These are phyloP conservation scores for Basipetospora chlamydospora DNA, from an alignment of 2,329 filamentous ascomycete species.

Conservation along the genomic window DNA sequence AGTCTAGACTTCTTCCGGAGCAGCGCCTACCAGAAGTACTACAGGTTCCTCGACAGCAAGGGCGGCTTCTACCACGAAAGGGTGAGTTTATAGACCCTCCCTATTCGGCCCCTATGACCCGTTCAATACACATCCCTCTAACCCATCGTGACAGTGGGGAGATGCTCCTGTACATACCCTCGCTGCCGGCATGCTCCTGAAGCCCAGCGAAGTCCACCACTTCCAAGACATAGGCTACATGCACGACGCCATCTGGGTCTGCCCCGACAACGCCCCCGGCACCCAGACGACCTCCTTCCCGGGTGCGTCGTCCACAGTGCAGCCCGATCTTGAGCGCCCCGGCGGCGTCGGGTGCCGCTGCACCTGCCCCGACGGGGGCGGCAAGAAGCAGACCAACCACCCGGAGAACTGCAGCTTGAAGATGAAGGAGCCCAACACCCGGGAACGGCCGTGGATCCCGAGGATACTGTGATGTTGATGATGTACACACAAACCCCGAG, in stretches of 20 bases:
- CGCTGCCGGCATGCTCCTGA: constrained; percentile 25
- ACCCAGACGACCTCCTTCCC: constrained; percentile 19
- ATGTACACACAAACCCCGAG: too few species aligned
- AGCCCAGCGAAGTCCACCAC: constrained; percentile 25
- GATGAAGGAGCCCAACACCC: constrained; percentile 9
- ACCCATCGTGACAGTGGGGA: too few species aligned
- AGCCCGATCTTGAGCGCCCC: constrained; percentile 14
- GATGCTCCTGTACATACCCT: constrained; percentile 29
- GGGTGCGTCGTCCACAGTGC: constrained; percentile 14
- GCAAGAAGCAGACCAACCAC: constrained; percentile 17
- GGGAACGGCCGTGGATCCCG: not conserved
- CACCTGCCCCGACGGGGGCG: constrained; percentile 17
- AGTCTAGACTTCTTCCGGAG: constrained; percentile 29
- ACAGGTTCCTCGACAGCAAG: constrained; percentile 23
- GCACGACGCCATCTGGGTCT: constrained; percentile 19
- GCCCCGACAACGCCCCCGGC: constrained; percentile 12
- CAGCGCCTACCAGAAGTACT: constrained; percentile 24
- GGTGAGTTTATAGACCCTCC: too few species aligned
- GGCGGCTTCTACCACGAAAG: constrained; percentile 29
- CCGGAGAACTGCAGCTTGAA: constrained; percentile 21
- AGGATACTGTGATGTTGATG: not conserved
- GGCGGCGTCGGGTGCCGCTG: constrained; percentile 26
- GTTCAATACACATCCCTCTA: too few species aligned
- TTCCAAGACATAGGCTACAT: constrained; percentile 29
- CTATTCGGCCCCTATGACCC: too few species aligned